Evolutionary conservation across 1,284 basidiomycete genomes (phyloP).

Genomic region (Malassezia sympodialis): DNA sequence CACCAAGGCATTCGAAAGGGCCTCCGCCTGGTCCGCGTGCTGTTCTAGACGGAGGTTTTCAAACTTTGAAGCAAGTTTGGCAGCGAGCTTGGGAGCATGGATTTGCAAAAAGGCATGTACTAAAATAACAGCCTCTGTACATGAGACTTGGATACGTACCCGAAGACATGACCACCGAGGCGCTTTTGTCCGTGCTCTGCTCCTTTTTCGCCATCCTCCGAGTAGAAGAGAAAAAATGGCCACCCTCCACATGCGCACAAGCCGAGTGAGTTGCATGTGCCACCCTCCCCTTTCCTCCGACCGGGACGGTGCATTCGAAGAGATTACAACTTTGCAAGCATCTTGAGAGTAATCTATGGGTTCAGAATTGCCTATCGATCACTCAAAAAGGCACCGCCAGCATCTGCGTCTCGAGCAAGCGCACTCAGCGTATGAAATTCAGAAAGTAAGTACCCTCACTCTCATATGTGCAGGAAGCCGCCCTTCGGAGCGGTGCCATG

Average conservation of each 20-base stretch:
- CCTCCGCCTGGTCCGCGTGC: neutral
- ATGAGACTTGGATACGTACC: neutral
- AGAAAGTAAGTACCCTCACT: neutral
- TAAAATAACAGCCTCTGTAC: conserved; percentile 3
- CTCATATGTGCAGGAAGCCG: conserved; percentile 1
- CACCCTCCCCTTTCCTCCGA: neutral
- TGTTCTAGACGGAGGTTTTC: conserved; percentile 2
- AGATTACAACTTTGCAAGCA: neutral
- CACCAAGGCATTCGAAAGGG: conserved; percentile 12
- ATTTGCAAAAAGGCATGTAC: conserved; percentile 13
- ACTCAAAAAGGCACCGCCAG: neutral
- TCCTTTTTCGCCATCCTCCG: neutral
- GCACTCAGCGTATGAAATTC: conserved; percentile 4
- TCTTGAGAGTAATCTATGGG: neutral
- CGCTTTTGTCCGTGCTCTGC: neutral
- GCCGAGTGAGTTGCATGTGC: neutral
- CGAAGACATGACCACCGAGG: neutral
- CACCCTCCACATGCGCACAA: conserved; percentile 2
- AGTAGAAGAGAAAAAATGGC: neutral
- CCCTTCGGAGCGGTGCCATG: conserved; percentile 3
- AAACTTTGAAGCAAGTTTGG: conserved; percentile 13
- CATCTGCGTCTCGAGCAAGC: neutral
- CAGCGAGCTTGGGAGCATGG: conserved; percentile 12
- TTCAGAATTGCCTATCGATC: neutral
- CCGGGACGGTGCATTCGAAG: neutral